phyloP scores from a whole-genome alignment of 2,329 filamentous ascomycete genomes.

The Aspergillus persii region DNA sequence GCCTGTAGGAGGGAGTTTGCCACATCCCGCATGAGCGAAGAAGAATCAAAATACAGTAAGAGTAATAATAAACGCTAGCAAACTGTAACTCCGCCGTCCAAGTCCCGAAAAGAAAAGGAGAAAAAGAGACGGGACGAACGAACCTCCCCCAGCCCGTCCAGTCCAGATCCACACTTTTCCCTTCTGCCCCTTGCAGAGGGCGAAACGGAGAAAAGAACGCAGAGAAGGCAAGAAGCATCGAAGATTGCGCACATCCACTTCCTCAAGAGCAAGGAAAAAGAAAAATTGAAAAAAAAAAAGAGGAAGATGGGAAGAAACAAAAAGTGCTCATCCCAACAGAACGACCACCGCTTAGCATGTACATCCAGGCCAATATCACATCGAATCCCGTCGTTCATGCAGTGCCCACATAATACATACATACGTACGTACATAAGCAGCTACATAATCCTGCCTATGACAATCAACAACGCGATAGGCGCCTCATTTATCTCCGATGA shows the following conservation, averaged over 20 bases:
- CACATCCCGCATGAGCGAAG: not conserved
- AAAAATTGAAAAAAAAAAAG: not conserved
- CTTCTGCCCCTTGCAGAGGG: not conserved
- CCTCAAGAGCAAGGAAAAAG: not conserved
- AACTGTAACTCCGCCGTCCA: not conserved
- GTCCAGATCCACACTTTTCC: not conserved
- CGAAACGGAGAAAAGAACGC: not conserved
- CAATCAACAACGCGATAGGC: too few relatives aligned
- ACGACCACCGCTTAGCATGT: too few relatives aligned
- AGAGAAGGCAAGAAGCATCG: not conserved
- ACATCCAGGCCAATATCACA: too few relatives aligned
- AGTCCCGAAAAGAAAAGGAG: not conserved
- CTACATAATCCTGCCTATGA: too few relatives aligned
- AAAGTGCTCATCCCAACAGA: too few relatives aligned
- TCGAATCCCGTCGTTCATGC: not conserved
- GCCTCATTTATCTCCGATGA: not conserved
- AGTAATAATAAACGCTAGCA: not conserved
- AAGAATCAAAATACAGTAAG: not conserved
- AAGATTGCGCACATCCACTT: not conserved
- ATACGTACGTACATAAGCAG: too few relatives aligned
- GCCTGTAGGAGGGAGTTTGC: not conserved
- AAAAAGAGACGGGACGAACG: not conserved
- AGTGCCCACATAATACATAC: not conserved
- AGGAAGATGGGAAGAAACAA: too few relatives aligned
- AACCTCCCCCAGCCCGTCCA: too few relatives aligned